Evolutionary conservation across 345 rosid species (phyloP), one percentile per base, ranked within the genome.

Genomic region (Noccaea caerulescens): DNA sequence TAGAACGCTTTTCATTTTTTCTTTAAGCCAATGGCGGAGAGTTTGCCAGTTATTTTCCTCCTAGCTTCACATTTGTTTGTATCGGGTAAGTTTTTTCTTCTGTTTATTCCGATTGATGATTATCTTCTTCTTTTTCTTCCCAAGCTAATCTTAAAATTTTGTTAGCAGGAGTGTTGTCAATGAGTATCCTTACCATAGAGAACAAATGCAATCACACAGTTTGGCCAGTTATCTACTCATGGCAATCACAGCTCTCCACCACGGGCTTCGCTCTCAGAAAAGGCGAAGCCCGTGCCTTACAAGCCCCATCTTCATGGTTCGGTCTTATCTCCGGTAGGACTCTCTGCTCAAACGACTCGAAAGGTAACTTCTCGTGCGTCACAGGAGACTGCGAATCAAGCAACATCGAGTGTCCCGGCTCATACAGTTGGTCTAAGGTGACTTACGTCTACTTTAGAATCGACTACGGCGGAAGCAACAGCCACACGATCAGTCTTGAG

Each of bases 221-320:
- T 11, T 70, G 75, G 75, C 68, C 75, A 60, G 68, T 61, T 3
- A 8, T 71, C n/a, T 71, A 1, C 44, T 60, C 75, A 60, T 71
- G 59, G 59, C 3, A 11, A 1, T 60, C 75, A 36, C 38, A 69
- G 0, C 34, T 60, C 25, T 51, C 68, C 33, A 18, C 75, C 12
- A 71, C 75, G 0, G 75, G 75, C 16, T 71, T 71, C 32, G 7
- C 53, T 61, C 75, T 71, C 25, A 16, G 0, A 4, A 51, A 1
- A 27, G 68, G 44, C 0, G 68, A 60, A 59, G 4, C 52, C 3
- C 75, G 75, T 60, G 36, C 9, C 10, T 1, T 60, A 30, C 34
- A 42, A 0, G 68, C 68, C 3, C 75, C 68, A 23, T 60, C 60
- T 18, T 50, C 68, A 39, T 71, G 75, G 75, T 41, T 2, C 13